Percentiles rank a stretch among this genome's conserved stretches.
These are phyloP conservation scores for Fallopia convolvulus DNA, from an alignment of 148 eudicot species.

Conservation along the genomic window DNA sequence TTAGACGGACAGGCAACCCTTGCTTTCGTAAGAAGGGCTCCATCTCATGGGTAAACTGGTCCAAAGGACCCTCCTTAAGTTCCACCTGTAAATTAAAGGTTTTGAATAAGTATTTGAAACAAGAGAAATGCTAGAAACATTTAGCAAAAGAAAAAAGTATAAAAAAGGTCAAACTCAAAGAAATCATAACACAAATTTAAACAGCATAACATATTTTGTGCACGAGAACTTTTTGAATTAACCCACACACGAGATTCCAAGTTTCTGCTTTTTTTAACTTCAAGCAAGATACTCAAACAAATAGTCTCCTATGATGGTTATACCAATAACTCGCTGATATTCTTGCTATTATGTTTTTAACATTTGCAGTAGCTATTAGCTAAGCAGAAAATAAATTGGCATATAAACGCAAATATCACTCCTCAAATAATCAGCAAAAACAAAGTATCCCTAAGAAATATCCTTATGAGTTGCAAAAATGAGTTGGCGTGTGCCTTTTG, in stretches of 20 bases:
- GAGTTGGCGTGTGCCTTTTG: neutral
- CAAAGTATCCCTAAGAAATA: neutral
- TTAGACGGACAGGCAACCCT: conserved; percentile 93
- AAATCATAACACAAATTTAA: neutral
- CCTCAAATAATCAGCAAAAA: neutral
- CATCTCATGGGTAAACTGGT: conserved; percentile 94
- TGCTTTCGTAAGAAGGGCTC: conserved; percentile 94
- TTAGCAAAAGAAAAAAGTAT: neutral
- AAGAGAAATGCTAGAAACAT: neutral
- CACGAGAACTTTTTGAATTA: neutral
- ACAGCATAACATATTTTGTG: neutral
- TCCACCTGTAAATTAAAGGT: conserved; percentile 47
- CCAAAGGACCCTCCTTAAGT: conserved; percentile 88
- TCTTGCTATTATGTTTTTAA: neutral
- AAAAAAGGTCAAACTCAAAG: neutral
- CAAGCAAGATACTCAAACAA: neutral
- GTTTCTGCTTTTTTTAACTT: neutral
- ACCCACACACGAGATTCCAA: neutral
- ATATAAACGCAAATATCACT: neutral
- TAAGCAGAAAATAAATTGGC: neutral
- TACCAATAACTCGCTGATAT: neutral
- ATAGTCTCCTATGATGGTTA: neutral
- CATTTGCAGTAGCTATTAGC: neutral
- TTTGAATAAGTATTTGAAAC: neutral
- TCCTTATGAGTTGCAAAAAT: neutral